Conservation (phyloP, 2,329 filamentous ascomycete genomes). For the Beauveria australis region DNA sequence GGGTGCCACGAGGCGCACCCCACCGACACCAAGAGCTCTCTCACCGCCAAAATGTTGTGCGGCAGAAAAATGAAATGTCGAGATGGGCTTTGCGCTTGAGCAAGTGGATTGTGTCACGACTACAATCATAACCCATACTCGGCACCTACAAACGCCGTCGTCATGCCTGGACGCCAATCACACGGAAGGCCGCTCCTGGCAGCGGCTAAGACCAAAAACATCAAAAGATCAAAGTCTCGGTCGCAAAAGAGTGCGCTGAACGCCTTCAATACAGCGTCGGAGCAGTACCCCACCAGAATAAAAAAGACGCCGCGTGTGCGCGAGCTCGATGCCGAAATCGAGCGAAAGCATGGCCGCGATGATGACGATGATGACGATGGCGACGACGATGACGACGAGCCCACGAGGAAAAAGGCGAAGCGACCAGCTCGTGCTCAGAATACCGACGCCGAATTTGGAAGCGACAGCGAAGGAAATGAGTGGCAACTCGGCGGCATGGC, state of each 20-base stretch:
- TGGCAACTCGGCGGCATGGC: slow-evolving; percentile 65
- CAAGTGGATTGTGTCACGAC: not conserved
- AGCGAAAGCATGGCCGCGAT: slow-evolving; percentile 36
- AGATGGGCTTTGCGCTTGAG: not conserved
- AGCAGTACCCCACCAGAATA: slow-evolving; percentile 39
- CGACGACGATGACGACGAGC: slow-evolving; percentile 50
- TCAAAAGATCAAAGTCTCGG: slow-evolving; percentile 40
- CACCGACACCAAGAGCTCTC: slow-evolving; percentile 14
- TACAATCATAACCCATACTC: not conserved
- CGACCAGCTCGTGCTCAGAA: slow-evolving; percentile 37
- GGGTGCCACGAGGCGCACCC: slow-evolving; percentile 17
- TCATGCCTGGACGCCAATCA: slow-evolving; percentile 51
- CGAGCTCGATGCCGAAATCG: slow-evolving; percentile 40
- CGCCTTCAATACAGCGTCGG: slow-evolving; percentile 49
- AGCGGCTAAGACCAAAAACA: slow-evolving; percentile 25
- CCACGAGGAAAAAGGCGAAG: slow-evolving; percentile 33
- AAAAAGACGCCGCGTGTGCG: slow-evolving; percentile 43
- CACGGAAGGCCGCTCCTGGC: slow-evolving; percentile 46
- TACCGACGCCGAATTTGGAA: slow-evolving; percentile 61
- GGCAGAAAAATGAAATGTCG: slow-evolving; percentile 22
- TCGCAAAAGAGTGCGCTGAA: slow-evolving; percentile 44
- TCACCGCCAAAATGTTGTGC: slow-evolving; percentile 24
- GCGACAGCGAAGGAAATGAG: slow-evolving; percentile 77
- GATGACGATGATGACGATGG: slow-evolving; percentile 42
- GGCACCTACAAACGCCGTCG: slow-evolving; percentile 7